Evolutionary conservation across 2,329 filamentous ascomycete genomes (phyloP).

Genomic region (Pseudocercospora ulei): DNA sequence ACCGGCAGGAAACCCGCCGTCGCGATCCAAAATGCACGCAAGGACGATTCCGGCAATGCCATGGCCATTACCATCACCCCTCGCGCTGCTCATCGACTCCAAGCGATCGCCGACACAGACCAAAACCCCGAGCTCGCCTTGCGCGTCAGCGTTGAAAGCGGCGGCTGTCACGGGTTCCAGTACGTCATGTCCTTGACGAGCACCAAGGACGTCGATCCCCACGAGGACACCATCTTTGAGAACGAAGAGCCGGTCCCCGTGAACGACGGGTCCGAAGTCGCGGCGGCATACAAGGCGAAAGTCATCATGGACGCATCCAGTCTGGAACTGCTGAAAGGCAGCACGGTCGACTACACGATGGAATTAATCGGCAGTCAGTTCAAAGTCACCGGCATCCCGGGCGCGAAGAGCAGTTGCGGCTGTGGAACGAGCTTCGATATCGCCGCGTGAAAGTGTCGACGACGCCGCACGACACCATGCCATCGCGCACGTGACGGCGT

Average conservation of each 20-base stretch:
- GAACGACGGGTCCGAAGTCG: constrained; percentile 12
- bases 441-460: constrained; percentile 44
- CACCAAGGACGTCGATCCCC: constrained; percentile 47
- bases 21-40: constrained; percentile 58
- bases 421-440: constrained; percentile 98
- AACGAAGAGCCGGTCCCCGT: constrained; percentile 41
- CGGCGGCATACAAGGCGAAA: constrained; percentile 53
- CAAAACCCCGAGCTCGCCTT: constrained; percentile 70
- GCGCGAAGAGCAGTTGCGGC: constrained; percentile 86
- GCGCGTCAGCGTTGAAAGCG: constrained; percentile 84
- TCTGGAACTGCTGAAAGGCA: constrained; percentile 78
- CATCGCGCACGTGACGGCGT: too few species aligned
- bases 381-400: constrained; percentile 88
- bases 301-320: constrained; percentile 83
- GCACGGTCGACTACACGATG: constrained; percentile 92
- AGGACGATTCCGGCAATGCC: constrained; percentile 72
- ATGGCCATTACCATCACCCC: constrained; percentile 77
- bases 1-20: constrained; percentile 19
- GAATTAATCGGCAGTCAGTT: constrained; percentile 93
- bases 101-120: constrained; percentile 49
- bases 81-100: constrained; percentile 64
- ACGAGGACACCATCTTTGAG: constrained; percentile 84
- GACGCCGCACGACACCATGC: too few species aligned
- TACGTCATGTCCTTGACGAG: constrained; percentile 82
- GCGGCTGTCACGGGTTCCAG: constrained; percentile 95